Base-by-base conservation (phyloP, 2,329 filamentous ascomycete genomes). In the Drechslerella dactyloides region DNA sequence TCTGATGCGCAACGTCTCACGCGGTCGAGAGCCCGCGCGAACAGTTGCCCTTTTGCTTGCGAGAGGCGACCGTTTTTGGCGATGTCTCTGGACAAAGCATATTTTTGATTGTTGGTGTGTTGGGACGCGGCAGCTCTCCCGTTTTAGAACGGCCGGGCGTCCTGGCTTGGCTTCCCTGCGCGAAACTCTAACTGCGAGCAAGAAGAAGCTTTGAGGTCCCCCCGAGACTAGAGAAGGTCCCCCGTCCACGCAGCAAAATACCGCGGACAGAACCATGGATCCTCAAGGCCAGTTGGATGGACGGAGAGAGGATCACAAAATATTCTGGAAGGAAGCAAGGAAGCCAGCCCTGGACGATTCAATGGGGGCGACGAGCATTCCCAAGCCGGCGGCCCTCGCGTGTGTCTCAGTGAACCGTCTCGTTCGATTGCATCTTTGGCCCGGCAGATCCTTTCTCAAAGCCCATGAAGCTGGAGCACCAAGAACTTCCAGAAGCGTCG, bases 401-500 rank as follows among this genome's bases (percentile, higher is more conserved):
- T 53, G 57, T 53, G 53, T 63, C 52, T 33, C 27, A 33, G 27
- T n/a, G 8, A 33, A 62, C 51, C 46, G 13, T 35, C 55, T 40
- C 61, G 59, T 59, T 64, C 59, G 59, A 70, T 70, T 70, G 66
- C 66, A 70, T 64, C 66, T 70, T 70, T 70, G 59, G 66, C 63
- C 63, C 46, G 59, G 66, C 55, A 60, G 66, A 70, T 70, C 66
- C 66, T 70, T 70, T 70, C 66, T 70, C 53, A 70, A 70, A 70
- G 66, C 66, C 66, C 59, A 19, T 64, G 66, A 63, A 69, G 62
- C 62, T 53, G 46, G 65, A 60, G 54, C 66, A 64, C 66, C 37
- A 59, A 70, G 59, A 70, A 70, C 66, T 70, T 70, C 66, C 66
- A 70, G 66, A 70, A 70, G 66, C 66, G 54, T 70, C 54, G 59